These are phyloP conservation scores for Elasticomyces elasticus DNA, from an alignment of 495 filamentous ascomycete species.

Conservation along the genomic window DNA sequence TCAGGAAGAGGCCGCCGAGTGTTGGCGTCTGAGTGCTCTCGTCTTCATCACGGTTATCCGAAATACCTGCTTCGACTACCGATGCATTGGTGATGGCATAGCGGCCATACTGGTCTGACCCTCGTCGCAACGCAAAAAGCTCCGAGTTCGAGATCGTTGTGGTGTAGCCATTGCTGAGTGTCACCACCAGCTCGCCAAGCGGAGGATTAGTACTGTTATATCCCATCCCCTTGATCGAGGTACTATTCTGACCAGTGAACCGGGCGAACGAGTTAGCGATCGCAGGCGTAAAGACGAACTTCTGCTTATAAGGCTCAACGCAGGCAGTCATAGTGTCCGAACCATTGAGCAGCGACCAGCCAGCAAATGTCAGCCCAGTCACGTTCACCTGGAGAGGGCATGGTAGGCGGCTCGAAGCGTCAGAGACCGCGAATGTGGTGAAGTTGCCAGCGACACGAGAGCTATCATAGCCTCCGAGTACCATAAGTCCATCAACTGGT, in stretches of 20 bases:
- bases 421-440: neutral
- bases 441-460: neutral
- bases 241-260: neutral
- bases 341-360: neutral
- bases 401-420: neutral
- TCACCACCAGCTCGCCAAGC: neutral
- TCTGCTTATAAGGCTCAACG: neutral
- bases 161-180: neutral
- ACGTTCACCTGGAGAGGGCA: neutral
- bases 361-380: neutral
- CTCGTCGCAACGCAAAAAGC: neutral
- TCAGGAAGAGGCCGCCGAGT: neutral
- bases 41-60: neutral
- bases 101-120: neutral
- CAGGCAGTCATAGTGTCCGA: neutral
- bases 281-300: neutral
- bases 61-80: neutral
- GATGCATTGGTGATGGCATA: neutral
- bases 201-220: neutral
- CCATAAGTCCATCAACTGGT: neutral
- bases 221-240: neutral
- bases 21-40: neutral
- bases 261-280: neutral
- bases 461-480: neutral
- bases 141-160: neutral